Percentiles rank a stretch among this genome's conserved stretches.
These are phyloP conservation scores for Pyrrhoderma lamaoense DNA, from an alignment of 1,284 basidiomycete genomes.

Conservation along the genomic window DNA sequence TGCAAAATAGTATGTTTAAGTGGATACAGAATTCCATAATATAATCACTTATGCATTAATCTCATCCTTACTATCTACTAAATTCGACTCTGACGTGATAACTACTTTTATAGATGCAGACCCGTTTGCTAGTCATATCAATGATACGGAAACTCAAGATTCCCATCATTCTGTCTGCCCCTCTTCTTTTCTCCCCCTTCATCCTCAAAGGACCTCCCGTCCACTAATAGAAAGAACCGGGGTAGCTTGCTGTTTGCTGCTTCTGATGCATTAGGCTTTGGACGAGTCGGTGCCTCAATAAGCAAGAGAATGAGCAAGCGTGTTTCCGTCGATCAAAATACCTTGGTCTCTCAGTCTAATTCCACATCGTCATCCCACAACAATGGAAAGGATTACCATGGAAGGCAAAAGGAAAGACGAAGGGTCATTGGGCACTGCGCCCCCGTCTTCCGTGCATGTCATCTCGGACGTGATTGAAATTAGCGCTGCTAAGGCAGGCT, in stretches of 20 bases:
- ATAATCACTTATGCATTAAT: too few species aligned
- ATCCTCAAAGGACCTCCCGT: neutral
- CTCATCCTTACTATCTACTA: too few species aligned
- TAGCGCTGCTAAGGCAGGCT: conserved; percentile 30
- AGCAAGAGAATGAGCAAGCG: conserved; percentile 11
- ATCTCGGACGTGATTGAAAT: conserved; percentile 60
- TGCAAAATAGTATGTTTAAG: too few species aligned
- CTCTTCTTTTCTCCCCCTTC: neutral
- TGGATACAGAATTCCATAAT: too few species aligned
- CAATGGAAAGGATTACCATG: conserved; percentile 14
- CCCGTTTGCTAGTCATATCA: conserved; percentile 16
- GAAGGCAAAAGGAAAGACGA: conserved; percentile 17
- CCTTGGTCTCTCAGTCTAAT: neutral
- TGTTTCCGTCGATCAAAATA: conserved; percentile 6
- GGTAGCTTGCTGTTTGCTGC: conserved; percentile 15
- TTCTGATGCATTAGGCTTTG: conserved; percentile 15
- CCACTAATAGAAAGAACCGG: conserved; percentile 10
- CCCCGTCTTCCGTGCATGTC: conserved; percentile 10
- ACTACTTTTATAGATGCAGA: conserved; percentile 14
- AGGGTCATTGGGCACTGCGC: conserved; percentile 17
- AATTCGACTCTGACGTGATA: too few species aligned
- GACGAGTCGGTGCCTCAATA: conserved; percentile 12
- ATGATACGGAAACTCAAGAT: conserved; percentile 1
- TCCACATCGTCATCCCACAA: neutral
- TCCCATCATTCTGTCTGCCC: neutral